phyloP scores from a whole-genome alignment of 352 stramenopile species.

The Phytopythium sindhum region DNA sequence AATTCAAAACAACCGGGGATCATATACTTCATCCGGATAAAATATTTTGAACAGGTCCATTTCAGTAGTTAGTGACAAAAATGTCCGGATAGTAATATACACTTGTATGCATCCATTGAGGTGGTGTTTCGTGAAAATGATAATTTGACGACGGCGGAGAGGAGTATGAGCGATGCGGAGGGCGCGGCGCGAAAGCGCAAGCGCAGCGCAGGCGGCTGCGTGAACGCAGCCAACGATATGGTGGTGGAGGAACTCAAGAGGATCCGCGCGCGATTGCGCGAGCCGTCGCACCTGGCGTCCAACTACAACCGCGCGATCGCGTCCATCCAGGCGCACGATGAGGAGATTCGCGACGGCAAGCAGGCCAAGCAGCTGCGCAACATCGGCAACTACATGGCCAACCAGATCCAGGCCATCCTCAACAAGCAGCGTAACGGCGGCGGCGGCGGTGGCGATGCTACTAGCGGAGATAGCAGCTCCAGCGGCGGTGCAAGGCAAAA shows the following conservation, averaged over 20 bases:
- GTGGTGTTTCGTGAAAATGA: too few species aligned
- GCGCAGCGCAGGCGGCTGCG: conserved; percentile 44
- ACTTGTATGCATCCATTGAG: too few species aligned
- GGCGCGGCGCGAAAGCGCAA: conserved; percentile 29
- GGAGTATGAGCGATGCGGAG: neutral
- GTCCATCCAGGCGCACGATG: conserved; percentile 53
- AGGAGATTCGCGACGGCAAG: conserved; percentile 36
- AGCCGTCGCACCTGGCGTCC: conserved; percentile 57
- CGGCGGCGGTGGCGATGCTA: neutral
- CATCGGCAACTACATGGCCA: conserved; percentile 85
- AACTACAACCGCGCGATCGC: conserved; percentile 72
- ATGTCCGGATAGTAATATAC: conserved; percentile 7
- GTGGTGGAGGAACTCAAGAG: conserved; percentile 71
- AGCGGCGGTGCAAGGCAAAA: neutral
- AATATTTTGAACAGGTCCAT: too few species aligned
- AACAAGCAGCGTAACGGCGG: conserved; percentile 25
- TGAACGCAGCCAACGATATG: conserved; percentile 55
- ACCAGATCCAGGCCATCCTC: conserved; percentile 79
- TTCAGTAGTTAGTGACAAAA: neutral
- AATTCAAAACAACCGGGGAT: conserved; percentile 27
- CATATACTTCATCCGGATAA: conserved; percentile 5
- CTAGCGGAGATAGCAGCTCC: neutral
- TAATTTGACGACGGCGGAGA: neutral
- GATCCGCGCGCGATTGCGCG: conserved; percentile 47
- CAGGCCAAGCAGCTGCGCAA: conserved; percentile 68